Percentiles rank a stretch among this genome's conserved stretches.
Conservation (phyloP, 2,329 filamentous ascomycete species). For the Colletotrichum acutatum region DNA sequence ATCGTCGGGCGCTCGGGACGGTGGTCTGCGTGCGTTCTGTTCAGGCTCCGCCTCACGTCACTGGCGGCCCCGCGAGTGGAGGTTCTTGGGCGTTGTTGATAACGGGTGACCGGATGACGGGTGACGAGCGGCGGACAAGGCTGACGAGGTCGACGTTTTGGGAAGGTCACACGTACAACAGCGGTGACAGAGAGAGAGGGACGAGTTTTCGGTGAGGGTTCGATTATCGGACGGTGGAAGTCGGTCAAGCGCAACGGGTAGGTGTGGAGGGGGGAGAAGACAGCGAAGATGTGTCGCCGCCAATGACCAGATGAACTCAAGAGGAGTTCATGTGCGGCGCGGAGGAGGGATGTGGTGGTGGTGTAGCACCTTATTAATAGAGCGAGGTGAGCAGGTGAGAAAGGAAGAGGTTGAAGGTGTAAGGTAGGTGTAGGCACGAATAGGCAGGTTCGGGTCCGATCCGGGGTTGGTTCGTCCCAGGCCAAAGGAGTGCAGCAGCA, state of each 20-base stretch:
- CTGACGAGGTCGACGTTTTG: slow-evolving; percentile 8
- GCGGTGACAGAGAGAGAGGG: neutral
- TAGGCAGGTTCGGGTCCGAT: neutral
- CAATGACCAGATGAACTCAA: slow-evolving; percentile 28
- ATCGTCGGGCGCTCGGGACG: slow-evolving; percentile 21
- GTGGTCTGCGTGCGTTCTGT: neutral
- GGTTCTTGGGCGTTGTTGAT: neutral
- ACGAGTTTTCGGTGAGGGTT: slow-evolving; percentile 9
- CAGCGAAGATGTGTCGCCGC: neutral
- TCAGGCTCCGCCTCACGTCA: slow-evolving; percentile 31
- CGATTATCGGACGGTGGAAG: slow-evolving; percentile 11
- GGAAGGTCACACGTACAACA: slow-evolving; percentile 8
- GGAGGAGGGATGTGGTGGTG: slow-evolving; percentile 12
- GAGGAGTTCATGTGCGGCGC: neutral
- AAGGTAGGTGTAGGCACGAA: neutral
- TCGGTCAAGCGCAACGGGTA: slow-evolving; percentile 6
- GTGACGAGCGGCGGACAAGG: neutral
- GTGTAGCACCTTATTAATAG: slow-evolving; percentile 22
- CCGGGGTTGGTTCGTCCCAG: slow-evolving; percentile 2
- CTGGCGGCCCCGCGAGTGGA: slow-evolving; percentile 16
- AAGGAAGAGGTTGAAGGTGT: neutral
- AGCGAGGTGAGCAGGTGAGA: neutral
- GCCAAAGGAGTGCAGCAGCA: neutral
- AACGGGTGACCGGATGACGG: neutral
- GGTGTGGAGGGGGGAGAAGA: neutral